A percentile compares a stretch with the other conserved stretches of the same genome.
These are phyloP conservation scores for Candida methanosorbosa DNA, from an alignment of 805 yeast species.

Conservation along the genomic window DNA sequence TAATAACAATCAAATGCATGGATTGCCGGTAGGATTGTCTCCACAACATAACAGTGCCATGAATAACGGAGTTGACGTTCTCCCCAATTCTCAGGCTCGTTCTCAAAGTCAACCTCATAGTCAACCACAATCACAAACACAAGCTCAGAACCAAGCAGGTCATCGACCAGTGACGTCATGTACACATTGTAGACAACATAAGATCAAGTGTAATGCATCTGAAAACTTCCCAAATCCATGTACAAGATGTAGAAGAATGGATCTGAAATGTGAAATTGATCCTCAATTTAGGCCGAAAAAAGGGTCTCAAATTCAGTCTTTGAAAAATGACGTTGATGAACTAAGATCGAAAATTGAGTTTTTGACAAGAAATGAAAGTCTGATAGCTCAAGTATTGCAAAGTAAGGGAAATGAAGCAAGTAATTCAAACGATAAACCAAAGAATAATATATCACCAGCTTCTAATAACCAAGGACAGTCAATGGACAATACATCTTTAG, in stretches of 20 bases:
- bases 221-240: constrained; percentile 78
- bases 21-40: too few species aligned
- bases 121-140: too few species aligned
- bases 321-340: constrained; percentile 80
- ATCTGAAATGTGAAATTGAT: constrained; percentile 76
- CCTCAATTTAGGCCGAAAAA: constrained; percentile 88
- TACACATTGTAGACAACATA: constrained; percentile 91
- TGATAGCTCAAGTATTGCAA: constrained; percentile 56
- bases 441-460: neutral
- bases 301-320: constrained; percentile 80
- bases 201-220: constrained; percentile 86
- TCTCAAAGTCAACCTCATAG: too few species aligned
- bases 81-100: too few species aligned
- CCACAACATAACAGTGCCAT: too few species aligned
- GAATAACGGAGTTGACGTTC: too few species aligned
- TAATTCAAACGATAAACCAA: neutral
- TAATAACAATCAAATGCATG: too few species aligned
- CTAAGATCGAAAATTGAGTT: constrained; percentile 64
- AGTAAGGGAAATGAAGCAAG: constrained; percentile 12
- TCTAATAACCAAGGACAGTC: neutral
- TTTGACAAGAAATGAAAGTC: constrained; percentile 54
- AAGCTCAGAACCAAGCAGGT: constrained; percentile 40
- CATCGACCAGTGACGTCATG: constrained; percentile 90
- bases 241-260: constrained; percentile 73
- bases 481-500: constrained; percentile 4